These are phyloP conservation scores for Pleomassaria siparia DNA, from an alignment of 2,329 filamentous ascomycete species.

Conservation along the genomic window DNA sequence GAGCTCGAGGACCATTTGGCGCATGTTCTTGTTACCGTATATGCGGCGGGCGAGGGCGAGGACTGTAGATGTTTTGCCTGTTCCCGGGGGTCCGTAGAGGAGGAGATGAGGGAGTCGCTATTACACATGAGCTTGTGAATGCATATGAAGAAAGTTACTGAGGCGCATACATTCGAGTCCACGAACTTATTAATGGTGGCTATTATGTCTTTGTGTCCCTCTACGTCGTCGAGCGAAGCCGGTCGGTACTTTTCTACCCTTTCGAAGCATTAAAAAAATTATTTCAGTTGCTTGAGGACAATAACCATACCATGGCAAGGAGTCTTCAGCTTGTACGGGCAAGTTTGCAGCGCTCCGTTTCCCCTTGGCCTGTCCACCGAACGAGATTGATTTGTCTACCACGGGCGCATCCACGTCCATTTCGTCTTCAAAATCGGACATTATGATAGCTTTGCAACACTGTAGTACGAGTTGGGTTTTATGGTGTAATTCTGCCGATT, in stretches of 20 bases:
- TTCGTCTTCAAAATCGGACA: slow-evolving; percentile 62
- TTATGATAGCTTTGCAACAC: slow-evolving; percentile 27
- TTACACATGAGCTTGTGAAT: slow-evolving; percentile 10
- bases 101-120: slow-evolving; percentile 88
- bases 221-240: slow-evolving; percentile 84
- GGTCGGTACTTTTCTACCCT: slow-evolving; percentile 98
- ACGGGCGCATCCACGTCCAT: slow-evolving; percentile 68
- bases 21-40: slow-evolving; percentile 88
- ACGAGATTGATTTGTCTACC: slow-evolving; percentile 58
- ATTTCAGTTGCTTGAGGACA: neutral
- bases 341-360: slow-evolving; percentile 92
- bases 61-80: slow-evolving; percentile 96
- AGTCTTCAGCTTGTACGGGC: slow-evolving; percentile 91
- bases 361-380: slow-evolving; percentile 81
- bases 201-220: slow-evolving; percentile 95
- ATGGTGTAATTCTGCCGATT: neutral
- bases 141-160: neutral
- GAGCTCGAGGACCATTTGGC: slow-evolving; percentile 97
- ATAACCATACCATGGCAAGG: slow-evolving; percentile 75
- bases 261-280: slow-evolving; percentile 7
- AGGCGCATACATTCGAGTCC: slow-evolving; percentile 74
- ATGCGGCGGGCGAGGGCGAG: slow-evolving; percentile 90
- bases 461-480: neutral
- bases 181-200: slow-evolving; percentile 98
- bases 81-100: slow-evolving; percentile 93